phyloP scores from a whole-genome alignment of 208 protist species.

The Leishmania martiniquensis region DNA sequence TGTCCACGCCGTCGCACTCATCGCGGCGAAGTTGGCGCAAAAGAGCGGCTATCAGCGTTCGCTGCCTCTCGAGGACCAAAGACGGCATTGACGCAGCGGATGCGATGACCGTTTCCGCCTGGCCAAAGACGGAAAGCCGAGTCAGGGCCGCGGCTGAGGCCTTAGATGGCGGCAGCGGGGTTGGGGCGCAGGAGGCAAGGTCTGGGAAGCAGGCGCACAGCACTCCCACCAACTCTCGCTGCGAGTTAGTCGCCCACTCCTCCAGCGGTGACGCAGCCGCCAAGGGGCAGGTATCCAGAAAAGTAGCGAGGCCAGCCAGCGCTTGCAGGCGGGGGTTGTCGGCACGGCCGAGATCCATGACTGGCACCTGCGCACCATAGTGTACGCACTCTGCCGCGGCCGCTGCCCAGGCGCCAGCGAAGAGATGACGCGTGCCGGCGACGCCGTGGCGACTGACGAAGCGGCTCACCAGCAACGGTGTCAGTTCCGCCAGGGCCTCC shows the following conservation, averaged over 20 bases:
- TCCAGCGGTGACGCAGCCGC: constrained; percentile 44
- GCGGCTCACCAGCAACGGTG: constrained; percentile 65
- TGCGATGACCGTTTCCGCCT: constrained; percentile 8
- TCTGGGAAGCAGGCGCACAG: constrained; percentile 54
- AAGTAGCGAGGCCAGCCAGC: constrained; percentile 48
- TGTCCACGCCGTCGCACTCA: constrained; percentile 25
- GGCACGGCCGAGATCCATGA: constrained; percentile 56
- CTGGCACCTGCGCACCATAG: constrained; percentile 48
- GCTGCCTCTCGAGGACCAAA: constrained; percentile 29
- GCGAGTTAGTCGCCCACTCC: constrained; percentile 59
- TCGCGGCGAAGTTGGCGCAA: constrained; percentile 20
- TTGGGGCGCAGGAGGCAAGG: constrained; percentile 15
- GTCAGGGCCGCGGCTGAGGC: constrained; percentile 13
- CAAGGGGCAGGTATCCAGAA: constrained; percentile 61
- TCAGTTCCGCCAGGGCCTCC: constrained; percentile 35
- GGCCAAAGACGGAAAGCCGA: constrained; percentile 27
- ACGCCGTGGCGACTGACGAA: constrained; percentile 67
- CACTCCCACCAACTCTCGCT: constrained; percentile 58
- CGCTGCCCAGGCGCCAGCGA: constrained; percentile 62
- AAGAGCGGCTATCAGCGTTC: constrained; percentile 25
- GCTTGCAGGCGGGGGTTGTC: constrained; percentile 35
- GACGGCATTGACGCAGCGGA: neutral
- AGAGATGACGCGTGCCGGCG: constrained; percentile 41
- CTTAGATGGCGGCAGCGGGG: constrained; percentile 11
- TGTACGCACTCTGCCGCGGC: constrained; percentile 55